phyloP scores from a whole-genome alignment of 2,329 filamentous ascomycete species.

The Colletotrichum magnum region DNA sequence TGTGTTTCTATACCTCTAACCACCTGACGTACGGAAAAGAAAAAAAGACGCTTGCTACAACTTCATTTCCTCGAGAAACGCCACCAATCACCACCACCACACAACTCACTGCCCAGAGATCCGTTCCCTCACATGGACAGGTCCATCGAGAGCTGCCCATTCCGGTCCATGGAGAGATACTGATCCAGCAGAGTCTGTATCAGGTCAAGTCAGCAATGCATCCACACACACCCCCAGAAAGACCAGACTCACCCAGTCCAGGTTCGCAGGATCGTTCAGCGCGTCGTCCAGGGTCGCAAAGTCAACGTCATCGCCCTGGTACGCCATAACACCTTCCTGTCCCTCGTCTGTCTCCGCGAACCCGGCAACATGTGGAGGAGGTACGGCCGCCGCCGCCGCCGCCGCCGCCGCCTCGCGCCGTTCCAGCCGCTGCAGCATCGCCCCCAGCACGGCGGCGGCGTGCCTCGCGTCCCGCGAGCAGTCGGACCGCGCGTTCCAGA shows the following conservation, averaged over 20 bases:
- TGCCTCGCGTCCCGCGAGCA: slow-evolving; percentile 59
- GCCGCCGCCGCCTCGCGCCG: slow-evolving; percentile 40
- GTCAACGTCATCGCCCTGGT: slow-evolving; percentile 48
- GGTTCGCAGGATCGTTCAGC: slow-evolving; percentile 49
- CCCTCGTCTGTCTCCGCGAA: not conserved
- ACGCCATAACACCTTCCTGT: slow-evolving; percentile 14
- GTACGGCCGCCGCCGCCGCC: not conserved
- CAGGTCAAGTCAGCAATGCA: not conserved
- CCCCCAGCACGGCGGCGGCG: slow-evolving; percentile 58
- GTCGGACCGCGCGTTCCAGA: slow-evolving; percentile 57
- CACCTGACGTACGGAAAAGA: no score
- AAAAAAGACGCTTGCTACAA: no score
- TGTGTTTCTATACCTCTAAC: no score
- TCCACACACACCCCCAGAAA: not conserved
- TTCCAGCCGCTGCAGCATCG: slow-evolving; percentile 51
- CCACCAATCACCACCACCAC: not conserved
- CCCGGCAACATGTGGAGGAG: not conserved
- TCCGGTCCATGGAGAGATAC: slow-evolving; percentile 41
- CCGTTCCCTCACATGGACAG: not conserved
- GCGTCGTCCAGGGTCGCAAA: slow-evolving; percentile 54
- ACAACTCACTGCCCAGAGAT: not conserved
- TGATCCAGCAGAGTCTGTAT: slow-evolving; percentile 48
- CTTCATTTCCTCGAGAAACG: no score
- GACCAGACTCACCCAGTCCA: slow-evolving; percentile 57
- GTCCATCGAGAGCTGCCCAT: slow-evolving; percentile 21